Base-by-base conservation (phyloP, 805 yeast genomes). In the Peterozyma toletana region DNA sequence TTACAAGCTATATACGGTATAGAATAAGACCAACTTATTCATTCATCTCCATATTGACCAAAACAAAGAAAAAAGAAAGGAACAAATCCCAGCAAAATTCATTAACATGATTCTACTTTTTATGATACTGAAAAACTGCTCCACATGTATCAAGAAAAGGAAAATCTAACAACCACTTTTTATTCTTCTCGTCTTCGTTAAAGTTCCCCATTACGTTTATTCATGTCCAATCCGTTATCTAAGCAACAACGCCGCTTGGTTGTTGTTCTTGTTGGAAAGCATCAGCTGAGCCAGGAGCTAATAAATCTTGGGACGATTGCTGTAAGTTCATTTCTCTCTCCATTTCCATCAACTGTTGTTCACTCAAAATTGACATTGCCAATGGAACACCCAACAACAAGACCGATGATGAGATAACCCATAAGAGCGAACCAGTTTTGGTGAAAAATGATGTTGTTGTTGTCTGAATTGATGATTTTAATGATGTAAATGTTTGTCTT, bases 321-420 rank as follows among this genome's bases (percentile, higher is more conserved):
- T 84, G 91, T 58, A 84, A 68, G 46, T 83, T 79, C 75, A 88
- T 81, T 61, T 89, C 93, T 71, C 86, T 88, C 72, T 90, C 97
- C 83, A 87, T 77, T 70, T 90, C 97, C 60, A 83, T 80, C 63
- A 90, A 77, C 71, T 91, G 97, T 62, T 89, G 95, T 70, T 91
- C 97, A 48, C 89, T 81, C 56, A 93, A 73, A 55, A 93, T 86
- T 42, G 96, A 83, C 56, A 93, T 72, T 9, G 96, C 82, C 55
- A 87, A 75, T 51, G 99, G 99, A 39, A 89, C 95, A 62, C 96
- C 97, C 55, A 93, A 71, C 50, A 93, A 75, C 55, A 93, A 69
- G 36, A 86, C 80, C 36, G 93, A 77, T 11, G 98, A 82, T 11
- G 96, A 80, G 45, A 87, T 51, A 48, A 84, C 75, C 98, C 98